A percentile compares a stretch with the other conserved stretches of the same genome.
Conservation (phyloP, 495 filamentous ascomycete species). For the Penicillium daleae region DNA sequence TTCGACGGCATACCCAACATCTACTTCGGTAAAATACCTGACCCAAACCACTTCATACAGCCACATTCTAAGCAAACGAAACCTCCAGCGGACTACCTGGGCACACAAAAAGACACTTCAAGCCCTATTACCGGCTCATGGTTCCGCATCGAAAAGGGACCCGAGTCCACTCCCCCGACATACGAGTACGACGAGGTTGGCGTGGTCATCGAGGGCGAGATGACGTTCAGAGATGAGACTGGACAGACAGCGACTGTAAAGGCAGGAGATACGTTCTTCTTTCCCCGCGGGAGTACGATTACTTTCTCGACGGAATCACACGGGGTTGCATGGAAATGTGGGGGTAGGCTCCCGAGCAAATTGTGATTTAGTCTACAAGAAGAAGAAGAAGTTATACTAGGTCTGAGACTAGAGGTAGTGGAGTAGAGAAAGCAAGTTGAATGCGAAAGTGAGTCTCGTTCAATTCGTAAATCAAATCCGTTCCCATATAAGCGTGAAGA, state of each 20-base stretch:
- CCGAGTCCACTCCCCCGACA: background rate
- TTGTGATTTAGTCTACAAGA: background rate
- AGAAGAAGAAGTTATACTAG: no score
- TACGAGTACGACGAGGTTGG: background rate
- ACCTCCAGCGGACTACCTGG: background rate
- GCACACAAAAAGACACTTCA: background rate
- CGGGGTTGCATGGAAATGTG: background rate
- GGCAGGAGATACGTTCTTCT: background rate
- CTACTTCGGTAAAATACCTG: background rate
- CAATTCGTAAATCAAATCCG: conserved; percentile 23
- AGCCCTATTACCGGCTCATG: background rate
- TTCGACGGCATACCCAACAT: background rate
- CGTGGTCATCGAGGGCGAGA: background rate
- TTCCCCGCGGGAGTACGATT: background rate
- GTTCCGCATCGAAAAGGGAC: conserved; percentile 2
- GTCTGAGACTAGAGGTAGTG: background rate
- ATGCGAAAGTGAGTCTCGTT: conserved; percentile 15
- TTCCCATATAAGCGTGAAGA: conserved; percentile 15
- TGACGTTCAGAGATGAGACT: background rate
- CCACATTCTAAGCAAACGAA: background rate
- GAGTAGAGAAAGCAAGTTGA: background rate
- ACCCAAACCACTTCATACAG: background rate
- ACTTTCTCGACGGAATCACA: background rate
- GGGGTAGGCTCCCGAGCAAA: background rate
- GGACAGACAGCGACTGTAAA: background rate